Evolutionary conservation across 1,284 basidiomycete species (phyloP), one percentile per base, ranked within the genome.

Genomic region (Cryptococcus amylolentus): DNA sequence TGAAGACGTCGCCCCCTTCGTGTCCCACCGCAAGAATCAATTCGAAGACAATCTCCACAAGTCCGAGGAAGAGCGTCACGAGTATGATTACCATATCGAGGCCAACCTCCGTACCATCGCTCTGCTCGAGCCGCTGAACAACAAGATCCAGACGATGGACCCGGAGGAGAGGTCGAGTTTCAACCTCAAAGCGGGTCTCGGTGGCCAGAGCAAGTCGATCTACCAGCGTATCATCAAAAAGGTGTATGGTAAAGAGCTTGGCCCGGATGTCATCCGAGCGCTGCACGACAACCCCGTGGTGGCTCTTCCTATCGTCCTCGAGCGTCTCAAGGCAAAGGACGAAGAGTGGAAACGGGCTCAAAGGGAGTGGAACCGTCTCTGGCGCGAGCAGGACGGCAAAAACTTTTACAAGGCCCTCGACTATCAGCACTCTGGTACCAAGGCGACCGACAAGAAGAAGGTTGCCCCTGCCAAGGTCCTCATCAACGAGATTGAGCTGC

Each of bases 391-490:
- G 45, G 95, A 98, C 70, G 88, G 87, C 56, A 91, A 92, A 78
- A 98, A 98, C 80, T 98, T 95, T 75, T 94, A 94, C 84, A 96
- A 96, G 80, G 88, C 88, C 44, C 84, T 98, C 56, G 96, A 98
- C 74, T 92, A 97, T 72, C 94, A 98, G 72, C 93, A 92, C 5
- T 88, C 92, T 70, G 86, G 84, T 61, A 96, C 96, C 85, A 98
- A 98, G 80, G 82, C 84, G 47, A 91, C 90, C 72, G 96, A 99
- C 81, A 98, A 97, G 84, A 98, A 97, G 84, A 97, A 97, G 81
- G 86, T 84, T 52, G 88, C 96, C 70, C 95, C 91, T 5, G 83
- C 88, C 48, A 98, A 95, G 78, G 82, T 87, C 60, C 88, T 98
- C 68, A 86, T 97, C 47, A 83, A 81, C 44, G 91, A 98, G 68